Percentiles rank a stretch among this genome's conserved stretches.
phyloP scores from a whole-genome alignment of 352 stramenopile species.

The Phytophthora hybrid region DNA sequence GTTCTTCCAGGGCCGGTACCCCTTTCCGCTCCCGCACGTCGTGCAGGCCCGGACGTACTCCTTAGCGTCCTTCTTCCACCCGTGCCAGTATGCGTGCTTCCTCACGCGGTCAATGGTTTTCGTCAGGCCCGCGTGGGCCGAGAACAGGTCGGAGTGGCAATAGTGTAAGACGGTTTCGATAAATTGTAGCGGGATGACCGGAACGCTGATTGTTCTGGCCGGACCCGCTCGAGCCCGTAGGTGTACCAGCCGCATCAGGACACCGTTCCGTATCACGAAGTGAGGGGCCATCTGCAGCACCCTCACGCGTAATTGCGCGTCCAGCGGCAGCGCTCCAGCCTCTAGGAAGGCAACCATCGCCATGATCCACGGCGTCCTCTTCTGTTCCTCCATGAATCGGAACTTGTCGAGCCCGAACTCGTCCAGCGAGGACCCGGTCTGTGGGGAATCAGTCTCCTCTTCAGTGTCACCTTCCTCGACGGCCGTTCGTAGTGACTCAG shows the following conservation, averaged over 20 bases:
- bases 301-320: neutral
- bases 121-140: neutral
- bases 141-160: slow-evolving; percentile 16
- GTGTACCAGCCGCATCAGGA: slow-evolving; percentile 7
- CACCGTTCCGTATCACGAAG: neutral
- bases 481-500: too few relatives aligned
- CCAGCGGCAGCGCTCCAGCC: neutral
- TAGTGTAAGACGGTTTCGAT: slow-evolving; percentile 20
- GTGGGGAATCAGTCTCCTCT: neutral
- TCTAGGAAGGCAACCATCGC: slow-evolving; percentile 6
- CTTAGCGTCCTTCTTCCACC: neutral
- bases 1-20: neutral
- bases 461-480: too few relatives aligned
- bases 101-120: slow-evolving; percentile 9
- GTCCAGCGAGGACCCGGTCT: neutral
- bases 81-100: neutral
- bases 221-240: neutral
- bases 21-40: neutral
- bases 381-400: neutral
- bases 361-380: slow-evolving; percentile 6
- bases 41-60: neutral
- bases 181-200: slow-evolving; percentile 1
- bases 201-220: neutral
- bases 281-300: neutral
- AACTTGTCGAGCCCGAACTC: neutral